Evolutionary conservation across 2,329 filamentous ascomycete species (phyloP), one percentile per base, ranked within the genome.

Genomic region (Pyrenophora teres): DNA sequence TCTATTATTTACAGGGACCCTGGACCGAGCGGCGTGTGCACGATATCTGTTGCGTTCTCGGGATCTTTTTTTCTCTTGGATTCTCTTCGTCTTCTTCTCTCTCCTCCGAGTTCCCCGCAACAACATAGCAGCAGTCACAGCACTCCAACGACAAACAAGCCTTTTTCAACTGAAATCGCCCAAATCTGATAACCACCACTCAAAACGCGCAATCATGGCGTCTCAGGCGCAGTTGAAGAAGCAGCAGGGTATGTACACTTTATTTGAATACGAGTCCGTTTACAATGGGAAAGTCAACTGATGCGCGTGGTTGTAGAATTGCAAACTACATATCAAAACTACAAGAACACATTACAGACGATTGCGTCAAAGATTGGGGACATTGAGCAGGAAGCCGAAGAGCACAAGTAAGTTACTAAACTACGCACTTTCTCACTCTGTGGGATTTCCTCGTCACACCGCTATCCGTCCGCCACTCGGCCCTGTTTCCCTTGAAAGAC

Each of bases 341-440:
- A 83, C 80, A 87, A 87, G 69, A 86, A 83, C 67, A 85, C 81
- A 30, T 83, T 99, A 52, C 93, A 97, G 76, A 90, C 94, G 70
- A 86, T 99, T 67, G 94, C 94, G 25, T 88, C 92, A 70, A 97
- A 96, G 75, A 97, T 99, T 64, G 94, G 94, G 35, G 92, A 97
- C 71, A 92, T 99, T 50, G 94, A 99, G 78, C 91, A 96, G 74
- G 94, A 97, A 74, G 87, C 90, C 16, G 94, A 99, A 75, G 94
- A 99, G 74, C 94, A 99, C 81, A 97, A 96, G 94, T 97, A 78
- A 73, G 88, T 76, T 21, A 4, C 16, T 23, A 45, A 45, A 23
- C 27, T 40, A 36, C 21, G 35, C 19, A 21, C 18, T 33, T 47
- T 33, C 15, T 33, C 9, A n/a, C 8, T 33, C 40, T 19, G n/a